Evolutionary conservation across 2,329 filamentous ascomycete species (phyloP).

Genomic region (Acrocalymma vagum): DNA sequence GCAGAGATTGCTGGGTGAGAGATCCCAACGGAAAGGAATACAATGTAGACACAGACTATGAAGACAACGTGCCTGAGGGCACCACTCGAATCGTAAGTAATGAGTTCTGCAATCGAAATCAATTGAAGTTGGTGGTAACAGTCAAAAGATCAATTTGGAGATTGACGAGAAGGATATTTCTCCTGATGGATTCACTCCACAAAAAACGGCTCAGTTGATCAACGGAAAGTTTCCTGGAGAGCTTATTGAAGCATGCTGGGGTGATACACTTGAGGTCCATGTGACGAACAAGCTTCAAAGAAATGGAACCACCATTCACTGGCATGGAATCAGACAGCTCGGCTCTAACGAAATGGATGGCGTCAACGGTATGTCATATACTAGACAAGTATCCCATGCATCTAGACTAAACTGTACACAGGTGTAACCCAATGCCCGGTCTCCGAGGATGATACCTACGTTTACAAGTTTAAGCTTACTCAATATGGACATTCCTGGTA

Average conservation of each 20-base stretch:
- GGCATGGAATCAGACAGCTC: conserved; percentile 64
- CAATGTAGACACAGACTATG: conserved; percentile 33
- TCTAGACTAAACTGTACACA: background rate
- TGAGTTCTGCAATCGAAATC: conserved; percentile 12
- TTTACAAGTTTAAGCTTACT: conserved; percentile 26
- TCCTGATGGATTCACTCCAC: conserved; percentile 29
- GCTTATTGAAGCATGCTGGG: conserved; percentile 33
- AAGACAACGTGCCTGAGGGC: conserved; percentile 17
- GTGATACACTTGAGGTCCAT: conserved; percentile 28
- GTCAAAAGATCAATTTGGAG: conserved; percentile 11
- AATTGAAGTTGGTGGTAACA: background rate
- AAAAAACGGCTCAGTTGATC: conserved; percentile 28
- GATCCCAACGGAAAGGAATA: conserved; percentile 24
- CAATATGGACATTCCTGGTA: conserved; percentile 44
- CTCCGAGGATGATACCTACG: conserved; percentile 55
- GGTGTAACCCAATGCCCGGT: conserved; percentile 53
- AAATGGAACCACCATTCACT: conserved; percentile 70
- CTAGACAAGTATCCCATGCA: background rate
- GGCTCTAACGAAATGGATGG: conserved; percentile 64
- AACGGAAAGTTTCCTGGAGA: conserved; percentile 30
- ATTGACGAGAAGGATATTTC: conserved; percentile 16
- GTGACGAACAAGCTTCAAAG: conserved; percentile 61
- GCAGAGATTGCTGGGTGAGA: conserved; percentile 36
- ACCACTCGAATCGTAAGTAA: conserved; percentile 1
- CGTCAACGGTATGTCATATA: conserved; percentile 50